These are phyloP conservation scores for Nannochloris sp. DNA, from an alignment of 139 green algal species.

Conservation along the genomic window DNA sequence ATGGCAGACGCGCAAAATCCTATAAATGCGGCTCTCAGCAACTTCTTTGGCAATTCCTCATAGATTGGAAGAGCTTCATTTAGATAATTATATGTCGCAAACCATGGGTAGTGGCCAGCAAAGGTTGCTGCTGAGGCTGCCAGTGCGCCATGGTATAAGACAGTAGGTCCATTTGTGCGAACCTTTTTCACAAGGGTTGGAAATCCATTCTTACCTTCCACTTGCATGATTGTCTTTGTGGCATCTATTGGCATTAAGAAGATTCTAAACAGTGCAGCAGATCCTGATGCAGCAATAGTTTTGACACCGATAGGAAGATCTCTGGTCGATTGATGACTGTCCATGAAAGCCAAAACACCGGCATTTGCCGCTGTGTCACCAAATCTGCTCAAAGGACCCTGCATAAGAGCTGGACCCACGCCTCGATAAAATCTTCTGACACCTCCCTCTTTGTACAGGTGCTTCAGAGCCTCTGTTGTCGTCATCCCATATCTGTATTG, in stretches of 20 bases:
- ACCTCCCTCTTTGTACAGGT: conserved; percentile 77
- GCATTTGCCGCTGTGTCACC: conserved; percentile 91
- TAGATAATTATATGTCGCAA: conserved; percentile 55
- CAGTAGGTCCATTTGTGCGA: conserved; percentile 46
- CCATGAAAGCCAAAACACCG: conserved; percentile 67
- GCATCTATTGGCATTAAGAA: conserved; percentile 87
- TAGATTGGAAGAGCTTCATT: conserved; percentile 35
- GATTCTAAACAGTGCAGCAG: conserved; percentile 73
- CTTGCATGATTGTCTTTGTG: conserved; percentile 87
- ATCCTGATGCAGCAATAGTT: conserved; percentile 59
- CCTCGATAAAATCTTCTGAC: conserved; percentile 87
- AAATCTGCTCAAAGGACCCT: conserved; percentile 81
- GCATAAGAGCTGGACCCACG: conserved; percentile 67
- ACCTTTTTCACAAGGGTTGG: conserved; percentile 59
- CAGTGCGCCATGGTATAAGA: conserved; percentile 81
- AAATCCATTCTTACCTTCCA: conserved; percentile 66
- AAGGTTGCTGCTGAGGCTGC: conserved; percentile 74
- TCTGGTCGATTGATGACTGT: conserved; percentile 49
- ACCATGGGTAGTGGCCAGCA: conserved; percentile 90
- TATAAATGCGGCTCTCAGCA: conserved; percentile 73
- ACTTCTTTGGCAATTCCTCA: conserved; percentile 51
- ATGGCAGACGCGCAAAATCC: conserved; percentile 73
- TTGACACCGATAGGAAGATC: conserved; percentile 62
- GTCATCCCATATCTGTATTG: conserved; percentile 59
- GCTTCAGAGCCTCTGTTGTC: conserved; percentile 50